Percentiles rank a stretch among this genome's conserved stretches.
These are phyloP conservation scores for Hyphodiscus sp. DNA, from an alignment of 2,329 filamentous ascomycete species.

Conservation along the genomic window DNA sequence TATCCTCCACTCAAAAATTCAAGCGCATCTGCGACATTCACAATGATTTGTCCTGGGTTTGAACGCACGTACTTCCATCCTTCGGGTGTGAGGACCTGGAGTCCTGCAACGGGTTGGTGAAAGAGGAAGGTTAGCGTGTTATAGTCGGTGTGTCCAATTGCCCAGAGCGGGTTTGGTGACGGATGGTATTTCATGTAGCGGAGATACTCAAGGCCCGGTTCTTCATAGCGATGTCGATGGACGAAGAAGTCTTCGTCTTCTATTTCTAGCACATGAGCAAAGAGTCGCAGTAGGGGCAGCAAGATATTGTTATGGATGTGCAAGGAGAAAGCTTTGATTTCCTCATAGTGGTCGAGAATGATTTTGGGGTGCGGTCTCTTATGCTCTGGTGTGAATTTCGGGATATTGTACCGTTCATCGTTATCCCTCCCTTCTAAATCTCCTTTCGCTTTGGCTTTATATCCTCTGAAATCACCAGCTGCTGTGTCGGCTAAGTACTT, in stretches of 20 bases:
- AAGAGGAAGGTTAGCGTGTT: constrained; percentile 49
- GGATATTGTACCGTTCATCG: constrained; percentile 51
- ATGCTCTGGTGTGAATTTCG: constrained; percentile 44
- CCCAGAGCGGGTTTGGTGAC: constrained; percentile 41
- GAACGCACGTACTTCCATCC: constrained; percentile 44
- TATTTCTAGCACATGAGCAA: constrained; percentile 54
- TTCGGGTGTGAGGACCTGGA: constrained; percentile 44
- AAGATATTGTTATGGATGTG: constrained; percentile 45
- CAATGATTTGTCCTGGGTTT: constrained; percentile 40
- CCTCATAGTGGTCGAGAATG: constrained; percentile 41
- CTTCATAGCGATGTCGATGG: constrained; percentile 47
- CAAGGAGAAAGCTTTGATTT: constrained; percentile 46
- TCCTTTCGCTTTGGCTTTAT: constrained; percentile 30
- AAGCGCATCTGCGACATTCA: constrained; percentile 42
- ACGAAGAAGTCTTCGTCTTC: constrained; percentile 46
- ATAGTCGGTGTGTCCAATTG: constrained; percentile 46
- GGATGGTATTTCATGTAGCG: constrained; percentile 51
- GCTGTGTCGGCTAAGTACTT: constrained; percentile 42
- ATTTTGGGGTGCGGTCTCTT: constrained; percentile 39
- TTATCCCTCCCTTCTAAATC: constrained; percentile 36
- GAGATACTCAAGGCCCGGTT: constrained; percentile 49
- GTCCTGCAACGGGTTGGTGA: constrained; percentile 47
- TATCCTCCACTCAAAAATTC: constrained; percentile 28
- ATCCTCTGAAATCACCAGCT: constrained; percentile 49
- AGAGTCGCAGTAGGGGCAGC: constrained; percentile 48